These are phyloP conservation scores for Malassezia furfur DNA, from an alignment of 1,284 basidiomycete genomes.

Conservation along the genomic window DNA sequence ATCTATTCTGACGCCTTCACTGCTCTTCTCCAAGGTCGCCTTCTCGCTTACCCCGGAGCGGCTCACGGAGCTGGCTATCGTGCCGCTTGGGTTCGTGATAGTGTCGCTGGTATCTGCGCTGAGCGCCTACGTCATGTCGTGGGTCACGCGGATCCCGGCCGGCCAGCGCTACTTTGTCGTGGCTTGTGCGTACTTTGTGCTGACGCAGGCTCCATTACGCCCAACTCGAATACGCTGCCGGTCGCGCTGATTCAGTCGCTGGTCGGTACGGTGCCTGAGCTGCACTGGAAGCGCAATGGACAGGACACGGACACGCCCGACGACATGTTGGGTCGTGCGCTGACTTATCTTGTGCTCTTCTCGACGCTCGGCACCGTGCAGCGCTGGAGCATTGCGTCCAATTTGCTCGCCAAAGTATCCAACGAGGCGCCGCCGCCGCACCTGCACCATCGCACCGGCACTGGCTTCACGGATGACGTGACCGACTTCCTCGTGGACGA, in stretches of 20 bases:
- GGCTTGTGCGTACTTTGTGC: constrained; percentile 19
- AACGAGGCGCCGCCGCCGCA: not conserved
- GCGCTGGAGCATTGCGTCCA: constrained; percentile 50
- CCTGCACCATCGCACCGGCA: not conserved
- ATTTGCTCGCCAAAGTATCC: constrained; percentile 40
- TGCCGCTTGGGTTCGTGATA: constrained; percentile 67
- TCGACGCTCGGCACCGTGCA: constrained; percentile 77
- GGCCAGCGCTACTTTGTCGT: constrained; percentile 50
- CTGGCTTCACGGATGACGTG: constrained; percentile 13
- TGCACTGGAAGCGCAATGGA: constrained; percentile 64
- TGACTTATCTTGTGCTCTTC: constrained; percentile 84
- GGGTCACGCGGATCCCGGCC: constrained; percentile 38
- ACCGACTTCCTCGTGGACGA: constrained; percentile 13
- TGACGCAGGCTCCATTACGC: constrained; percentile 33
- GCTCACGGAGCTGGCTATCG: constrained; percentile 78
- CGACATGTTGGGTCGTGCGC: constrained; percentile 78
- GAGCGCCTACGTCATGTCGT: constrained; percentile 41
- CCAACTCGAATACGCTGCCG: constrained; percentile 80
- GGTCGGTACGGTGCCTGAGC: constrained; percentile 68
- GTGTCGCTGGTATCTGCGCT: constrained; percentile 49
- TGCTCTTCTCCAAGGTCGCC: constrained; percentile 86
- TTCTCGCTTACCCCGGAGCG: constrained; percentile 60
- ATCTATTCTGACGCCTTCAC: constrained; percentile 79
- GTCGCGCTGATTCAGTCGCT: constrained; percentile 85
- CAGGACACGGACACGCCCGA: constrained; percentile 63